Evolutionary conservation across 768 basidiomycete genomes (phyloP), one percentile per base, ranked within the genome.

Genomic region (Termitomyces sp.): DNA sequence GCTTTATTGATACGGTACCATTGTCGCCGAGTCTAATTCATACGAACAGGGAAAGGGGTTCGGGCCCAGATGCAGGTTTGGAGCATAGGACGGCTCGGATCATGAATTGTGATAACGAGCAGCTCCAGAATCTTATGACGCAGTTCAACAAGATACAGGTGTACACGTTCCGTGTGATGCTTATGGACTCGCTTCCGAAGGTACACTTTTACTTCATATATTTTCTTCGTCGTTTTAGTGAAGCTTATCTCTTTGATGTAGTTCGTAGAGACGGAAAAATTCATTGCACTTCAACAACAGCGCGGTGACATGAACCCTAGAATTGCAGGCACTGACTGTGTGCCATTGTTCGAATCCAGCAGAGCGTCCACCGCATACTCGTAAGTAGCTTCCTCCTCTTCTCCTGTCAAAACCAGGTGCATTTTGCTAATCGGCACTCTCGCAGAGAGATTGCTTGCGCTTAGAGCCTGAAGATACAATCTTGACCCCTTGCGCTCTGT

Each of bases 151-250:
- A 28, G 14, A 55, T 60, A 15, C 59, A 60, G 28, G 53, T 51
- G 3, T 35, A 60, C 15, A 60, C 59, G 2, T 60, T 60, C 37
- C 59, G 59, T 24, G 54, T 60, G 11, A 60, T 60, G 59, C 53
- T 60, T 17, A 55, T 51, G 24, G 59, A 60, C 21, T 57, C 59
- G n/a, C 54, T 60, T 49, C 56, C 59, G 7, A 54, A 54, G 56
- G 59, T 58, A 45, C 28, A 15, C 21, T 45, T 24, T 9, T 34
- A 21, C 9, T 11, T 15, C 28, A 10, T 5, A 14, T 17, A 1
- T 22, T 11, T n/a, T 43, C 17, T 30, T 35, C 26, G 17, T 17
- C 5, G 26, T 21, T 24, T 17, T 42, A 10, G 7, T 12, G 11
- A n/a, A 30, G 19, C 44, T 57, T 30, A 57, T 15, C 22, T 40